These are phyloP conservation scores for Murraya paniculata DNA, from an alignment of 345 rosid species.

Conservation along the genomic window DNA sequence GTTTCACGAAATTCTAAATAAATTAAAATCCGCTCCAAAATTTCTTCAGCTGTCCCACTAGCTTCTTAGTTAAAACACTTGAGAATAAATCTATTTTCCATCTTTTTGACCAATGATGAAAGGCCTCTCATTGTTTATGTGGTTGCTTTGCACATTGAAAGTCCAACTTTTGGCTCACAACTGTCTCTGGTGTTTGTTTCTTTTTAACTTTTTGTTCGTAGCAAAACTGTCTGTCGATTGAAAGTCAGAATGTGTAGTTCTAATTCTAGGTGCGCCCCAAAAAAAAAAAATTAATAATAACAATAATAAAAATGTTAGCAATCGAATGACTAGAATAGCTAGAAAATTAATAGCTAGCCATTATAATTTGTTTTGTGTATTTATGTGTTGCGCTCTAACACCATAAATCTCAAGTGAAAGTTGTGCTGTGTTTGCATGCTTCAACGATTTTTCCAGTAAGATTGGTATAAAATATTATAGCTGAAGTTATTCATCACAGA, in stretches of 20 bases:
- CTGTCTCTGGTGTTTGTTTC: background rate
- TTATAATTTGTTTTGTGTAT: background rate
- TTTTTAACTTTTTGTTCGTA: background rate
- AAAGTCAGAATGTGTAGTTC: too few relatives aligned
- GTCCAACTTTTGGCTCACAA: background rate
- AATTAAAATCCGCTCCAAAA: background rate
- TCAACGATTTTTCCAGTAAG: too few relatives aligned
- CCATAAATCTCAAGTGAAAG: too few relatives aligned
- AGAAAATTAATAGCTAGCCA: background rate
- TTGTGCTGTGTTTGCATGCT: too few relatives aligned
- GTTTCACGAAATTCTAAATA: background rate
- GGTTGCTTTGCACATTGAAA: background rate
- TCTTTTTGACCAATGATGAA: constrained; percentile 7
- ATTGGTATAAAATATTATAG: background rate
- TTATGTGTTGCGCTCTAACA: background rate
- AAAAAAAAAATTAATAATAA: too few relatives aligned
- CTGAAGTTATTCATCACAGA: background rate
- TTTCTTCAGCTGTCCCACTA: constrained; percentile 8
- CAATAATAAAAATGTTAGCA: background rate
- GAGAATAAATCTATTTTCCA: background rate
- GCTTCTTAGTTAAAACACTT: background rate
- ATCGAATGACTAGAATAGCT: background rate
- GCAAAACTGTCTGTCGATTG: background rate
- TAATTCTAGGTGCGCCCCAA: too few relatives aligned
- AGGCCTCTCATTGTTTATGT: background rate